Percentiles rank a stretch among this genome's conserved stretches.
These are phyloP conservation scores for Eutrema heterophyllum DNA, from an alignment of 345 rosid genomes.

Conservation along the genomic window DNA sequence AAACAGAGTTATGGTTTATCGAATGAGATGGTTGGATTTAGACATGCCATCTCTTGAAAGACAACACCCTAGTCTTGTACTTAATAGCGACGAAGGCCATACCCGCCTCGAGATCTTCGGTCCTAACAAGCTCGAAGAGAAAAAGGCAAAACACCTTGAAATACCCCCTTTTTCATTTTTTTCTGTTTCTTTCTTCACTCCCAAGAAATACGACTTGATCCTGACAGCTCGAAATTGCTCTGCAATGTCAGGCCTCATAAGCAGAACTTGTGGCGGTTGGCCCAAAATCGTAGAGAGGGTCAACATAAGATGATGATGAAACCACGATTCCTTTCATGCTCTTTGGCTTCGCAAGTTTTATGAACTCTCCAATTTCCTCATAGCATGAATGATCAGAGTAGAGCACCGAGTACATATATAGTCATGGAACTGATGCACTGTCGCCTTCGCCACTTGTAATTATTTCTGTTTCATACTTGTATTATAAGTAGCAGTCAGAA, in stretches of 20 bases:
- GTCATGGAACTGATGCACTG: conserved; percentile 43
- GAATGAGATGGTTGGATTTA: not conserved
- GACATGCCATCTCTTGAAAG: too few relatives aligned
- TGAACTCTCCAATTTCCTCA: conserved; percentile 57
- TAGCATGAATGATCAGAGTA: conserved; percentile 81
- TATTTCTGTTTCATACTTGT: conserved; percentile 1
- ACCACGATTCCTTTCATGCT: conserved; percentile 64
- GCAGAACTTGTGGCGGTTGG: conserved; percentile 26
- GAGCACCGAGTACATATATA: conserved; percentile 48
- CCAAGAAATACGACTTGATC: conserved; percentile 17
- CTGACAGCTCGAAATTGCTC: conserved; percentile 11
- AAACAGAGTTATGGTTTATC: not conserved
- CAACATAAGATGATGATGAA: conserved; percentile 56
- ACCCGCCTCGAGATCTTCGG: conserved; percentile 67
- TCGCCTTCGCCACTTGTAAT: conserved; percentile 7
- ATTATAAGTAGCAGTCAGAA: conserved; percentile 16
- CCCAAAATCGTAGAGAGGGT: conserved; percentile 66
- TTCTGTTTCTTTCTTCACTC: conserved; percentile 22
- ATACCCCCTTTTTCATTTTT: conserved; percentile 11
- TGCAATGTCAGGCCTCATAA: conserved; percentile 12
- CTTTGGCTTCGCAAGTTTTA: conserved; percentile 56
- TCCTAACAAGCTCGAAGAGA: conserved; percentile 84
- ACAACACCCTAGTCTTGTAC: not conserved
- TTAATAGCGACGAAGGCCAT: conserved; percentile 58
- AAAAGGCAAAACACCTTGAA: conserved; percentile 35